A percentile compares a stretch with the other conserved stretches of the same genome.
Evolutionary conservation across 192 early-diverging fungal species (phyloP).

Genomic region (Phlyctochytrium planicorne): DNA sequence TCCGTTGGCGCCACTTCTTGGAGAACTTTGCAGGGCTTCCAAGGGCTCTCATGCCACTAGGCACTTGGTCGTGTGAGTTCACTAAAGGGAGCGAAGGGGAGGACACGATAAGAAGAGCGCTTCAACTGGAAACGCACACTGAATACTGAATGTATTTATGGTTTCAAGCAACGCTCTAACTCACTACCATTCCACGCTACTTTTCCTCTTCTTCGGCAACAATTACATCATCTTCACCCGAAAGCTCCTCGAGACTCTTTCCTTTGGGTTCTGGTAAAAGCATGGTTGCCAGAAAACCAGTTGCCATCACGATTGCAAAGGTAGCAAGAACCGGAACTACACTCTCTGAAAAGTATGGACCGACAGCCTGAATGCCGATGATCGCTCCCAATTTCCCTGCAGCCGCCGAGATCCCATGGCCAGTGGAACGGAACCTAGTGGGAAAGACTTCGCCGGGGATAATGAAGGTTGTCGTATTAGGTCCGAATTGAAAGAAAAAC

Average conservation of each 20-base stretch:
- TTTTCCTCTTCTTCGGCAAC: not conserved
- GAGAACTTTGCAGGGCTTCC: no score
- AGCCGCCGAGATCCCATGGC: constrained; percentile 71
- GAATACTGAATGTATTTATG: no score
- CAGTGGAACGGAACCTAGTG: constrained; percentile 59
- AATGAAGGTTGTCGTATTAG: constrained; percentile 87
- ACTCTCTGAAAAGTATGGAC: constrained; percentile 41
- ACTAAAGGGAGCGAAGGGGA: no score
- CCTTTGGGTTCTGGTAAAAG: constrained; percentile 33
- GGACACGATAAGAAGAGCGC: no score
- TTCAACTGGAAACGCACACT: no score
- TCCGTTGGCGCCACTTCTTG: no score
- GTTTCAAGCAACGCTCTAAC: no score
- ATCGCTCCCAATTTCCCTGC: constrained; percentile 68
- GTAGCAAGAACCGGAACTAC: constrained; percentile 41
- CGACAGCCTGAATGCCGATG: constrained; percentile 47
- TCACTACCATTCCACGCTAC: no score
- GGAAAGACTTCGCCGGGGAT: constrained; percentile 75
- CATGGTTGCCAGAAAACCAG: constrained; percentile 35
- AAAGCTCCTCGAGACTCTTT: constrained; percentile 7
- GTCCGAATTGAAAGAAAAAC: constrained; percentile 91
- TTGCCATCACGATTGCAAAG: constrained; percentile 71
- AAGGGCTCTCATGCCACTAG: no score
- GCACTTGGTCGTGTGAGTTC: no score
- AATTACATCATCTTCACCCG: not conserved